Evolutionary conservation across 768 basidiomycete species (phyloP), one percentile per base, ranked within the genome.

Genomic region (Auriscalpium vulgare): DNA sequence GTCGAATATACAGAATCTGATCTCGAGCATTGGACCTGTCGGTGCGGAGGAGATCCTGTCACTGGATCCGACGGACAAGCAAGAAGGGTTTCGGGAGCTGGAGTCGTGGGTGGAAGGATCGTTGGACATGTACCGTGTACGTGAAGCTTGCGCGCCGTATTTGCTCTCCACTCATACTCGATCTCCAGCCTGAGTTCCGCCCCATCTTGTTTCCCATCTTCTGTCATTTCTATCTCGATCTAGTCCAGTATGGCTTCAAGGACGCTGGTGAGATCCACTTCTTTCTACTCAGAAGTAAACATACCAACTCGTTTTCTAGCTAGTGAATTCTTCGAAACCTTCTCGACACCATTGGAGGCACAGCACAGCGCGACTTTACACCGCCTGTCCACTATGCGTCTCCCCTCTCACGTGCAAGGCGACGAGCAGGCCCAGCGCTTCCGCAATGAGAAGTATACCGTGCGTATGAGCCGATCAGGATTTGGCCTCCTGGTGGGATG

Each of bases 131-230:
- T 93, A 93, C 69, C 75, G 87, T 68, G 91, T 89, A 73, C 62
- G 81, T 72, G 8, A 29, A 16, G 19, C 34, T 6, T 29, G 43
- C 35, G n/a, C 21, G 21, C 19, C 19, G 37, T 16, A 35, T 52
- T 38, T 37, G 48, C 49, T 38, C 49, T 54, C 10, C 36, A 23
- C 44, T 59, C 37, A 61, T 56, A 47, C 40, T 48, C 17, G 40
- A 11, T 9, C 55, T 47, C 14, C 67, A 98, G 89, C 91, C 92
- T 54, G 95, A 99, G 70, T 88, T 99, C 63, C 80, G 89, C 47
- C 94, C 91, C 47, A 87, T 99, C 37, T 72, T 97, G 14, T 97
- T 94, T 66, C 97, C 97, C 3, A 89, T 99, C 59, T 98, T 97
- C 67, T 92, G 90, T 50, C 93, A 99, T 71, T 97, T 97, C 67